phyloP scores from a whole-genome alignment of 2,329 filamentous ascomycete genomes.

The Rhinocladiella mackenziei region DNA sequence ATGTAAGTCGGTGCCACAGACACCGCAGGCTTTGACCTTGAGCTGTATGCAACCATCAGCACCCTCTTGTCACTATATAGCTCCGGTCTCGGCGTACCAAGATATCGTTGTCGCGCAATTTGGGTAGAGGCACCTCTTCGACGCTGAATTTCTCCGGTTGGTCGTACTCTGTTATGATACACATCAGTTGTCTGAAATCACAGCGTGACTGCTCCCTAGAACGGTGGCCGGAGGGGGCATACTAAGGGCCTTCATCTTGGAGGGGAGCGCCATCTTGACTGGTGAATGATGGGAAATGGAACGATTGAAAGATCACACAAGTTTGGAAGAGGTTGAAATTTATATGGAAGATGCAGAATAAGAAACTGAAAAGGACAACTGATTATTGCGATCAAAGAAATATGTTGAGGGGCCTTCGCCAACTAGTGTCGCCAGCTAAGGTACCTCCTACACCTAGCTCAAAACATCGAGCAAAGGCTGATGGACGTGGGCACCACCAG shows the following conservation, averaged over 20 bases:
- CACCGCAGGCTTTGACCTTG: constrained; percentile 65
- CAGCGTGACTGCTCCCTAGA: background rate
- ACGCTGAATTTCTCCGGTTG: constrained; percentile 60
- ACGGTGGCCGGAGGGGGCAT: constrained; percentile 29
- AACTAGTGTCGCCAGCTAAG: constrained; percentile 2
- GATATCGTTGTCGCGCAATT: constrained; percentile 57
- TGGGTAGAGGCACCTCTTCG: constrained; percentile 60
- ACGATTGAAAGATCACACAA: constrained; percentile 4
- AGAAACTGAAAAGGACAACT: background rate
- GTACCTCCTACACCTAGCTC: background rate
- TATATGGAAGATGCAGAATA: constrained; percentile 1
- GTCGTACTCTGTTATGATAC: constrained; percentile 45
- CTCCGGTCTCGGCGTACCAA: constrained; percentile 38
- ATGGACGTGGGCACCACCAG: no score
- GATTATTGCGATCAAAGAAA: constrained; percentile 8
- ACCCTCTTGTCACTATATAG: constrained; percentile 14
- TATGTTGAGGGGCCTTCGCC: constrained; percentile 17
- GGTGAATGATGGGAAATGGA: background rate
- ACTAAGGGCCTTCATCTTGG: constrained; percentile 62
- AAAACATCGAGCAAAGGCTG: background rate
- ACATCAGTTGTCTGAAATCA: background rate
- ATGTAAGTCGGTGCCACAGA: constrained; percentile 55
- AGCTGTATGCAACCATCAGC: constrained; percentile 40
- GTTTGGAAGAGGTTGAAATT: background rate
- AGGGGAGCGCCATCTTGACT: constrained; percentile 44